phyloP scores from a whole-genome alignment of 441 rosid species.

The Cnidoscolus chayamansa region DNA sequence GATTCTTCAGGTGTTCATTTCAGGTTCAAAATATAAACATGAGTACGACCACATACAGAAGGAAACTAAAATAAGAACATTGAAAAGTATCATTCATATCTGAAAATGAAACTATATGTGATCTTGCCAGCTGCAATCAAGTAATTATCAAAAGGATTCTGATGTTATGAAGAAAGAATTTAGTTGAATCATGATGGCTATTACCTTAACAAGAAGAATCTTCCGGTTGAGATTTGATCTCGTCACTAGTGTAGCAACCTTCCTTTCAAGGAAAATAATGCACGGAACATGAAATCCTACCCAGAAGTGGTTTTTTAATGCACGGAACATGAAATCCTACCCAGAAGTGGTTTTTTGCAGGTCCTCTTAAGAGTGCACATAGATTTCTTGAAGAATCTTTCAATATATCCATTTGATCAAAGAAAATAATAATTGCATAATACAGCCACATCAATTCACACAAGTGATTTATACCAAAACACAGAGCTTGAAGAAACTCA shows the following conservation, averaged over 20 bases:
- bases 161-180: too few species aligned
- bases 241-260: not conserved
- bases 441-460: not conserved
- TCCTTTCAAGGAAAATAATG: not conserved
- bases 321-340: not conserved
- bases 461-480: constrained; percentile 14
- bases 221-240: too few species aligned
- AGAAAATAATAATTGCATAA: constrained; percentile 1
- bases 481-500: not conserved
- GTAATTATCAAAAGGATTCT: not conserved
- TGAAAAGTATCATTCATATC: constrained; percentile 2
- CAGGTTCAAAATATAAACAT: constrained; percentile 14
- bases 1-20: not conserved
- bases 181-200: too few species aligned
- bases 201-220: too few species aligned
- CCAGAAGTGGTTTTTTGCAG: not conserved
- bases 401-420: not conserved
- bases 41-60: not conserved
- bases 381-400: not conserved
- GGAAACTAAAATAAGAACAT: not conserved
- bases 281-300: not conserved
- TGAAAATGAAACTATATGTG: not conserved
- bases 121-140: not conserved
- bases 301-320: not conserved
- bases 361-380: too few species aligned